A percentile compares a stretch with the other conserved stretches of the same genome.
Conservation (phyloP, 2,329 filamentous ascomycete species). For the Stenocarpella maydis region DNA sequence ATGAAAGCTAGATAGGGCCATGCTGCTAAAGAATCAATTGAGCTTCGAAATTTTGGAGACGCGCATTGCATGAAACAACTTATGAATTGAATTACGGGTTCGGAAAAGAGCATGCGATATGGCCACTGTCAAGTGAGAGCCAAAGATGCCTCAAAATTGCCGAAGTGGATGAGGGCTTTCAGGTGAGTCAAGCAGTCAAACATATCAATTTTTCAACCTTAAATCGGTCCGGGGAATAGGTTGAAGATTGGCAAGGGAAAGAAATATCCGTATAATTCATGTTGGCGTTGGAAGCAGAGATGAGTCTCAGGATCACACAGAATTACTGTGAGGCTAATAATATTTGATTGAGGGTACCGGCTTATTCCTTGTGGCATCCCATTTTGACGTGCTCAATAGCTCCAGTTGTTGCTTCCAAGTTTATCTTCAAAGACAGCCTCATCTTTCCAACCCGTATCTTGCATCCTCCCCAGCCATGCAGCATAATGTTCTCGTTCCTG, state of each 20-base stretch:
- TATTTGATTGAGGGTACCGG: not conserved
- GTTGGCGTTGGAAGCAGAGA: not conserved
- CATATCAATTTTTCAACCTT: not conserved
- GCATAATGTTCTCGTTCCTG: not conserved
- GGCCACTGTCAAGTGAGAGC: no score
- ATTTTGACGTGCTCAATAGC: no score
- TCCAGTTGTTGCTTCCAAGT: no score
- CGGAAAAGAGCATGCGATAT: no score
- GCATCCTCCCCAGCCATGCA: not conserved
- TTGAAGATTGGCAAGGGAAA: no score
- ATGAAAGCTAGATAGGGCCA: not conserved
- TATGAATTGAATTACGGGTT: no score
- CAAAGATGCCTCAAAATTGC: no score
- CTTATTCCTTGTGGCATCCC: not conserved
- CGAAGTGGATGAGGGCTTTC: not conserved
- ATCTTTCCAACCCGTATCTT: conserved; percentile 8
- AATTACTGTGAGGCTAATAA: not conserved
- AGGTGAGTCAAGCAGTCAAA: not conserved
- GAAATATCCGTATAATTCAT: not conserved
- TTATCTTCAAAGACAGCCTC: no score
- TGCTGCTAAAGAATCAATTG: not conserved
- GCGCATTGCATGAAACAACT: not conserved
- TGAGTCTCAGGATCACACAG: no score
- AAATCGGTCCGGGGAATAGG: not conserved
- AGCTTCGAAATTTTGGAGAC: not conserved